Evolutionary conservation across 768 basidiomycete species (phyloP).

Genomic region (Lanmaoa rubissima): DNA sequence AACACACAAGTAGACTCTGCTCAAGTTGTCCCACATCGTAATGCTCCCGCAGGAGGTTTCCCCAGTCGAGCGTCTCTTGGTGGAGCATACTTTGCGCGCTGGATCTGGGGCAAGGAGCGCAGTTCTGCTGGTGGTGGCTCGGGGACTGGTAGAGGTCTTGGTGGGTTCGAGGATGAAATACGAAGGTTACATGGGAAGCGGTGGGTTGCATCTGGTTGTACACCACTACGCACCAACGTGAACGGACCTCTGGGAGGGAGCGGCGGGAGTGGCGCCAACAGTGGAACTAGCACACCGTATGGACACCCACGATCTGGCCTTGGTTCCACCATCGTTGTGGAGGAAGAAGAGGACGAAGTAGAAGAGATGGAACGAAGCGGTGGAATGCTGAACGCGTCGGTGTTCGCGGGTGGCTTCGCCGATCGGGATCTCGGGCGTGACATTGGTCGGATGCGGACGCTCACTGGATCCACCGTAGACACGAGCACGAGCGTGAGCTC

Average conservation of each 20-base stretch:
- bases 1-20: conserved; percentile 75
- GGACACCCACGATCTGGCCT: conserved; percentile 53
- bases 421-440: conserved; percentile 40
- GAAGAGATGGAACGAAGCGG: conserved; percentile 50
- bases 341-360: conserved; percentile 77
- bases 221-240: conserved; percentile 57
- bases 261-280: conserved; percentile 53
- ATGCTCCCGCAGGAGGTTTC: conserved; percentile 68
- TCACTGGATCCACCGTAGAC: conserved; percentile 47
- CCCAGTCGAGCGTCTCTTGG: conserved; percentile 71
- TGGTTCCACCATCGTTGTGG: conserved; percentile 51
- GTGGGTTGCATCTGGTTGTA: conserved; percentile 67
- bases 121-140: conserved; percentile 29
- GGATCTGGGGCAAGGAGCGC: conserved; percentile 78
- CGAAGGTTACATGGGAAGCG: conserved; percentile 66
- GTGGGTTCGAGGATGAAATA: conserved; percentile 80
- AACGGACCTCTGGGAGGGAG: conserved; percentile 38
- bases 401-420: conserved; percentile 37
- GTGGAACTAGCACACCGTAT: conserved; percentile 69
- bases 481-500: conserved; percentile 32
- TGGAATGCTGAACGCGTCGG: conserved; percentile 29
- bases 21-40: conserved; percentile 64
- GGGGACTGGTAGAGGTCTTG: conserved; percentile 40
- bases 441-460: conserved; percentile 49
- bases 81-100: conserved; percentile 75